These are phyloP conservation scores for Chaetomium fimeti DNA, from an alignment of 495 filamentous ascomycete genomes.

Conservation along the genomic window DNA sequence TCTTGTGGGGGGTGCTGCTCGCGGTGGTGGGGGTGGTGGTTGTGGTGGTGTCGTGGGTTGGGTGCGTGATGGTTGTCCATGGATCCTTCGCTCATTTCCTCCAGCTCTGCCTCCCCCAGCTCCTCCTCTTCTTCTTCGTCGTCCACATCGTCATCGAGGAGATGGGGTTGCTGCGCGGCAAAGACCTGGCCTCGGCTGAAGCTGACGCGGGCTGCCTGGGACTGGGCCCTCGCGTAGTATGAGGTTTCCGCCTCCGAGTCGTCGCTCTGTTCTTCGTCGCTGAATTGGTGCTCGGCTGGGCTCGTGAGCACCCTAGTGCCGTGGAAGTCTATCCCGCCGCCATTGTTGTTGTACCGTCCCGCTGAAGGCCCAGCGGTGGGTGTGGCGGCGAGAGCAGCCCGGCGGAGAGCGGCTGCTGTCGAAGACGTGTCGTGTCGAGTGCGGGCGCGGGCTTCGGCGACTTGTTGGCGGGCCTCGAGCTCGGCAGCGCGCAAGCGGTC, in stretches of 20 bases:
- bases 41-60: slow-evolving; percentile 14
- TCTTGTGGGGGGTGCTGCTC: slow-evolving; percentile 5
- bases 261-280: slow-evolving; percentile 21
- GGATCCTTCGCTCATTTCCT: neutral
- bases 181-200: neutral
- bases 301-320: neutral
- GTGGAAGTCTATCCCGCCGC: neutral
- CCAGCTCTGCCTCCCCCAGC: neutral
- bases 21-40: slow-evolving; percentile 8
- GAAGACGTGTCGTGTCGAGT: slow-evolving; percentile 29
- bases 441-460: slow-evolving; percentile 32
- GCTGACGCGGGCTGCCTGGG: slow-evolving; percentile 16
- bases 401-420: slow-evolving; percentile 17
- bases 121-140: slow-evolving; percentile 30
- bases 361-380: neutral
- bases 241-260: slow-evolving; percentile 28
- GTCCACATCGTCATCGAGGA: slow-evolving; percentile 5
- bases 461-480: slow-evolving; percentile 23
- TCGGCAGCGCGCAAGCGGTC: slow-evolving; percentile 32
- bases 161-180: slow-evolving; percentile 19
- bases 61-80: neutral
- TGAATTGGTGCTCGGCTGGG: slow-evolving; percentile 9
- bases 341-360: neutral
- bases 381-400: slow-evolving; percentile 19
- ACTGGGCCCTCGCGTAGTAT: slow-evolving; percentile 24